A percentile compares a stretch with the other conserved stretches of the same genome.
phyloP scores from a whole-genome alignment of 225 moss, liverwort and hornwort genomes.

The Antitrichia curtipendula region DNA sequence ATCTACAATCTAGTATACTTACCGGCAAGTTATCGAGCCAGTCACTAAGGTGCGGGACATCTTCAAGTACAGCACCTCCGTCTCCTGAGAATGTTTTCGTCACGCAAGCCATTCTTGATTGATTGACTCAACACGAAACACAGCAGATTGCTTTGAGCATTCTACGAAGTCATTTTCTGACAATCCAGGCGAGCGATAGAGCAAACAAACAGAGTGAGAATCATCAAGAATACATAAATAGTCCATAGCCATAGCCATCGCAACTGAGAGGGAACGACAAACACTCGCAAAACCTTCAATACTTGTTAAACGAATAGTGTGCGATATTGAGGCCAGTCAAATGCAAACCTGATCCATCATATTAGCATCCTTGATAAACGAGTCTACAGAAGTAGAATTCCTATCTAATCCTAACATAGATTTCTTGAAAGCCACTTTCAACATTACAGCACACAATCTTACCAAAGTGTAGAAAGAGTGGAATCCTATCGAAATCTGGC shows the following conservation, averaged over 20 bases:
- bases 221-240: background rate
- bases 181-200: background rate
- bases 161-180: background rate
- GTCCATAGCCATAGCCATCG: constrained; percentile 1
- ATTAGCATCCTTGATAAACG: background rate
- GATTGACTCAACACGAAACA: background rate
- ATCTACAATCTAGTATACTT: background rate
- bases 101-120: background rate
- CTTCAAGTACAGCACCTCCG: constrained; percentile 38
- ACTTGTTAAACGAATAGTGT: background rate
- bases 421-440: background rate
- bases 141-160: background rate
- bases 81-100: constrained; percentile 6
- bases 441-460: background rate
- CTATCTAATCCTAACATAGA: background rate
- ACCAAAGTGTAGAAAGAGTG: background rate
- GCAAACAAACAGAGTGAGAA: background rate
- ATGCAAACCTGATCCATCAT: background rate
- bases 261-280: background rate
- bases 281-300: background rate
- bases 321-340: background rate
- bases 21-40: constrained; percentile 39
- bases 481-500: background rate
- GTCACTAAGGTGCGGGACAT: constrained; percentile 42
- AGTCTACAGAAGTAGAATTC: background rate